Conservation (phyloP, 805 yeast genomes). For the Torulaspora indica region DNA sequence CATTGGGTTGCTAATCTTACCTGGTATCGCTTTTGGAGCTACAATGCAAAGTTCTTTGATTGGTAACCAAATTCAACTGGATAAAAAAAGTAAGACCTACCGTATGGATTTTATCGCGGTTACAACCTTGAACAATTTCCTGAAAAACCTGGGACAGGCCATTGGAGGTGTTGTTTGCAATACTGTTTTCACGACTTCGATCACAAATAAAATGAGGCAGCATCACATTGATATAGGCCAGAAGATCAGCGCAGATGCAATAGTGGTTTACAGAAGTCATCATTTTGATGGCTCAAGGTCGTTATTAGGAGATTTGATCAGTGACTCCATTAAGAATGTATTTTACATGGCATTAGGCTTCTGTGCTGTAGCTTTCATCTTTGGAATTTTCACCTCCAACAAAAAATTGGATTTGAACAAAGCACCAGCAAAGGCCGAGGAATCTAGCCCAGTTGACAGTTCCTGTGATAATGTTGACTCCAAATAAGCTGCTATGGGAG, state of each 20-base stretch:
- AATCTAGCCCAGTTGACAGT: not conserved
- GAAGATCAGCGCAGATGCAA: slow-evolving; percentile 16
- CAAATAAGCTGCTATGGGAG: not conserved
- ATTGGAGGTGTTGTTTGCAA: slow-evolving; percentile 27
- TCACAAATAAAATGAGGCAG: slow-evolving; percentile 15
- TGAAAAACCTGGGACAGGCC: slow-evolving; percentile 26
- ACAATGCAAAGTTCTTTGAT: slow-evolving; percentile 35
- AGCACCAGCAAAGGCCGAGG: not conserved
- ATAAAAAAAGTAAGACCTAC: slow-evolving; percentile 17
- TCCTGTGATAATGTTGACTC: not conserved
- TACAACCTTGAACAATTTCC: slow-evolving; percentile 26
- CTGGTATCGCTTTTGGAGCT: slow-evolving; percentile 39
- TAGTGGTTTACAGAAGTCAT: slow-evolving; percentile 19
- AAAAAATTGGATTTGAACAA: slow-evolving; percentile 12
- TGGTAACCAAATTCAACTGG: slow-evolving; percentile 31
- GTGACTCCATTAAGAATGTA: slow-evolving; percentile 20
- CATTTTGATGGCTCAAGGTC: slow-evolving; percentile 23
- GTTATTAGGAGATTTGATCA: slow-evolving; percentile 14
- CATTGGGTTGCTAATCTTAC: slow-evolving; percentile 39
- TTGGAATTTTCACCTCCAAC: slow-evolving; percentile 20
- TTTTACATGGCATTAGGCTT: slow-evolving; percentile 25
- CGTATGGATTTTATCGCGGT: slow-evolving; percentile 25
- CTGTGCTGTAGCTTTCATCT: slow-evolving; percentile 17
- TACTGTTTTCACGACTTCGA: slow-evolving; percentile 23
- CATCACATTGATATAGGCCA: slow-evolving; percentile 5